Base-by-base conservation (phyloP, 305 asterid genomes). In the Fraxinus greggii region DNA sequence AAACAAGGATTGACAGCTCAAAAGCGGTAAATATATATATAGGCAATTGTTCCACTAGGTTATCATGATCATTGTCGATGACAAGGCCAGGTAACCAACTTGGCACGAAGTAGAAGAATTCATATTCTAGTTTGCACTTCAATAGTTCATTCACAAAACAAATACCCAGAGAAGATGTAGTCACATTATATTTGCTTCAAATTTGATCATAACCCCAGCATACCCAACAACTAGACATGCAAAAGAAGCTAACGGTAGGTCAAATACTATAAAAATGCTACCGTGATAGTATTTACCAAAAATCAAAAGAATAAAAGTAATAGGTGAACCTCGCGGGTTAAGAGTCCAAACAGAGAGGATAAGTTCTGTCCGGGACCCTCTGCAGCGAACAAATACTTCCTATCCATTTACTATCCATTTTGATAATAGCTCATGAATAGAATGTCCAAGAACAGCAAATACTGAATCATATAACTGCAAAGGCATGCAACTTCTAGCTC, bases 191-290 rank as follows among this genome's bases (percentile, higher is more conserved):
- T 33, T 32, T 63, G 75, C 63, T 63, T 45, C 28, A 75, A n/a
- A 38, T 74, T 73, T 38, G 65, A 19, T 38, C 36, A 38, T 31
- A 72, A 72, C 9, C 38, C 35, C 76, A 35, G 51, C 51, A 35
- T 7, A 73, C 17, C 77, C 26, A 35, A 17, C 24, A 35, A 17
- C 13, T 45, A 80, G 72, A 42, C 12, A 76, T 17, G 80, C 35
- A 77, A 70, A 75, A 59, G 21, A 36, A 45, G 76, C 48, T 56
- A 81, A 79, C 33, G 5, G 15, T 15, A 33, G 32, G 23, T 29
- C 54, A 67, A 32, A 33, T 70, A 29, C 59, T 80, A 75, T 8
- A 70, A 83, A 31, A 42, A n/a, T 15, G 69, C 72, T 26, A 31
- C 73, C 40, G 13, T 31, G 12, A 33, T 35, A 33, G 29, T 32